Evolutionary conservation across 441 rosid genomes (phyloP).

Genomic region (Pelargonium cotyledonis): DNA sequence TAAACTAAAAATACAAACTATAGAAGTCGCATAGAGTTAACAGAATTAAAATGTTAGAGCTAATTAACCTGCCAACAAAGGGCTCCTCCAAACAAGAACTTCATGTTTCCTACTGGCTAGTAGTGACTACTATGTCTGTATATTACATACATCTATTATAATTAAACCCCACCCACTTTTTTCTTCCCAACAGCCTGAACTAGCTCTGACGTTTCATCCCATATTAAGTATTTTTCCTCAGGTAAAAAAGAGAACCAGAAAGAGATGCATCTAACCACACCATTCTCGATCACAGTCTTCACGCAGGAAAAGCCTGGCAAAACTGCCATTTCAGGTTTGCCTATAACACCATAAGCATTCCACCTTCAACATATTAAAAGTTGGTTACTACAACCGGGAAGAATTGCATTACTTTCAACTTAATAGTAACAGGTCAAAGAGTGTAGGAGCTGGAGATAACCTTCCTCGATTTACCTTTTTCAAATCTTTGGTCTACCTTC

Average conservation of each 20-base stretch:
- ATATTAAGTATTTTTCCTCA: not conserved
- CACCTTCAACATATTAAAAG: not conserved
- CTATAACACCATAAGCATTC: not conserved
- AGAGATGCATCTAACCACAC: not conserved
- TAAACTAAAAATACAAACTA: no score
- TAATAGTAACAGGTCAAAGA: not conserved
- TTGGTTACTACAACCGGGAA: not conserved
- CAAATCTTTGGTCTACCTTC: slow-evolving; percentile 22
- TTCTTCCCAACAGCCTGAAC: slow-evolving; percentile 3
- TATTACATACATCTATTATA: not conserved
- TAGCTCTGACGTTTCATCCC: not conserved
- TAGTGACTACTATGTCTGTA: not conserved
- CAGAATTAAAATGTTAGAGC: no score
- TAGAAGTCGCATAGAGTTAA: no score
- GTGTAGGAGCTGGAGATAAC: slow-evolving; percentile 16
- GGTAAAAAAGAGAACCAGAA: slow-evolving; percentile 4
- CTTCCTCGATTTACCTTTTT: slow-evolving; percentile 5
- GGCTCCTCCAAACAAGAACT: slow-evolving; percentile 1
- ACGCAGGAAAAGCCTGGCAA: slow-evolving; percentile 7
- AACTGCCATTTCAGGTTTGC: not conserved
- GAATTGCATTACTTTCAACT: not conserved
- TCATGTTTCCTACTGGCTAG: slow-evolving; percentile 6
- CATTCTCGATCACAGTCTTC: slow-evolving; percentile 5
- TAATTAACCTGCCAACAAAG: no score
- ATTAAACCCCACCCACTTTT: not conserved